Evolutionary conservation across 2,329 filamentous ascomycete genomes (phyloP), one percentile per base, ranked within the genome.

Genomic region (Bipolaris gigantea): DNA sequence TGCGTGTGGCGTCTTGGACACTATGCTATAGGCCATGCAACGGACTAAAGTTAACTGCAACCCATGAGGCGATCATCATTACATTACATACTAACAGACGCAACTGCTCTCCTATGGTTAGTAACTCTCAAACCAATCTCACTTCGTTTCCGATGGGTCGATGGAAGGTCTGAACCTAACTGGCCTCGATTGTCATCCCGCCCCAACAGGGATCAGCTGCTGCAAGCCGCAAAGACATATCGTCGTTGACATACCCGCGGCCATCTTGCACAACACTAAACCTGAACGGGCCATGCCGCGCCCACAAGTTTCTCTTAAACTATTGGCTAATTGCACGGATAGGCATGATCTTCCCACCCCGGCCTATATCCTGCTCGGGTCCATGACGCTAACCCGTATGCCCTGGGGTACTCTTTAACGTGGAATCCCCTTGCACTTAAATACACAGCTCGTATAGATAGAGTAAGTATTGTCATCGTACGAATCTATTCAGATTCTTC

Each of bases 201-300:
- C 43, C 32, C 25, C 32, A 35, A 45, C 32, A 35, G 18, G 10
- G 35, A 35, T 35, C 18, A 33, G 35, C 8, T 46, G 52, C 46
- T 42, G 39, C 38, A 48, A 23, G 25, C 32, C 21, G 19, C 25
- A 30, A 21, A 18, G 41, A 27, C 32, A 48, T 32, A 32, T n/a
- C 41, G 48, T 11, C 41, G 30, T 41, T 42, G 49, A 46, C 36
- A 42, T 42, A 21, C 19, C 38, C 48, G 48, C 41, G 36, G 42
- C 33, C 23, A 55, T 36, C 32, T 25, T 35, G 30, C 32, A 21
- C 38, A 15, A 25, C 38, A 40, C 32, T 36, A 43, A 46, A 18
- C 19, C 36, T 36, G 35, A 35, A 36, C 36, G 41, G 35, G 34
- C 1, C 23, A 36, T 50, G 27, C 27, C 34, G 34, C 47, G 23